phyloP scores from a whole-genome alignment of 2,329 filamentous ascomycete genomes.

The Hirsutella thompsonii region DNA sequence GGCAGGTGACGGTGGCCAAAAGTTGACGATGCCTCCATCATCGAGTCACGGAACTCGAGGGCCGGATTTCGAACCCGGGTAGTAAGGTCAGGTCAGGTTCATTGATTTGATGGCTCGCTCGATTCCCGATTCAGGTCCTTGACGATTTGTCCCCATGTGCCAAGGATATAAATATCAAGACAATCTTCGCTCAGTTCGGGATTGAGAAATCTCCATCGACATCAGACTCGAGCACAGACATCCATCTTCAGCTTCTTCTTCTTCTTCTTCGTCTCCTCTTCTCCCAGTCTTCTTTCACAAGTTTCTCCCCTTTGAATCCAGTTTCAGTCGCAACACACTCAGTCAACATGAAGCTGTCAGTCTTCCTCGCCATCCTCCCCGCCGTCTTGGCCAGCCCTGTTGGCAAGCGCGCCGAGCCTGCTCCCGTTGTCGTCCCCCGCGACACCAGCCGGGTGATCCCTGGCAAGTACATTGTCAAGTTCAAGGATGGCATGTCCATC shows the following conservation, averaged over 20 bases:
- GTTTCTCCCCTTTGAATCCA: background rate
- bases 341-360: background rate
- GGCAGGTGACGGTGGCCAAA: background rate
- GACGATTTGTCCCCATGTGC: too few relatives aligned
- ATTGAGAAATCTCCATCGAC: too few relatives aligned
- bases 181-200: too few relatives aligned
- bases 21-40: background rate
- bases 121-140: background rate
- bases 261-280: background rate
- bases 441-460: background rate
- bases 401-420: background rate
- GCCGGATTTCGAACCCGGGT: background rate
- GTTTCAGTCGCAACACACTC: background rate
- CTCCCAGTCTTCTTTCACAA: background rate
- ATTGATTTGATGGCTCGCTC: background rate
- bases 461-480: slow-evolving; percentile 2
- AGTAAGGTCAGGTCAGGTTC: too few relatives aligned
- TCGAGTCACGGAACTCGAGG: background rate
- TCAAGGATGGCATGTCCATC: background rate
- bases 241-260: too few relatives aligned
- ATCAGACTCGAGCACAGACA: too few relatives aligned
- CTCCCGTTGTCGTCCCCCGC: background rate
- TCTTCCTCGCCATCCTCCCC: background rate
- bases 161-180: too few relatives aligned
- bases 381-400: background rate